Evolutionary conservation across 805 yeast genomes (phyloP).

Genomic region (Zygosaccharomyces pseudorouxii): DNA sequence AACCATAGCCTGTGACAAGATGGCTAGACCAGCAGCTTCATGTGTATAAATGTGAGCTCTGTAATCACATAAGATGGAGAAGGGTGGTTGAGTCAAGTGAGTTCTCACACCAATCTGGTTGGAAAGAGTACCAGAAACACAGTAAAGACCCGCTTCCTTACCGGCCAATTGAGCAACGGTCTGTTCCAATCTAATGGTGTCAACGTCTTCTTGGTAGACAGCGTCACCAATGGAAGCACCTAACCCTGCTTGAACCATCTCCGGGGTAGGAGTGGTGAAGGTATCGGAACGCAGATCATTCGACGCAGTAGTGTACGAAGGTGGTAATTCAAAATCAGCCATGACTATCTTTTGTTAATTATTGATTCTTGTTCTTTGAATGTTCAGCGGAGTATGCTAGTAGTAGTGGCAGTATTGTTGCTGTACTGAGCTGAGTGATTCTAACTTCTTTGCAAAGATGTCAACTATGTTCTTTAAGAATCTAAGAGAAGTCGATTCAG

Average conservation of each 20-base stretch:
- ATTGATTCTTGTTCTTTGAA: background rate
- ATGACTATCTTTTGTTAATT: background rate
- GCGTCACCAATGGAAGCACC: conserved; percentile 72
- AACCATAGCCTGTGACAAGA: conserved; percentile 88
- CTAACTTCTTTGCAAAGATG: background rate
- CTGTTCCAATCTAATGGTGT: conserved; percentile 59
- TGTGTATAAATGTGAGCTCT: conserved; percentile 77
- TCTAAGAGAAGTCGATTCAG: background rate
- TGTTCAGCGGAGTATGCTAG: background rate
- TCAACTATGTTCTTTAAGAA: background rate
- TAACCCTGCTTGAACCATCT: conserved; percentile 60
- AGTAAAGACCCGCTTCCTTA: conserved; percentile 73
- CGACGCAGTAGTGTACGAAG: conserved; percentile 29
- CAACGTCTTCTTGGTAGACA: conserved; percentile 79
- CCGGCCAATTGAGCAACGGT: conserved; percentile 68
- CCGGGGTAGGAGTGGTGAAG: conserved; percentile 77
- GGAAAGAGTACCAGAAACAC: conserved; percentile 86
- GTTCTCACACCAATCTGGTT: conserved; percentile 82
- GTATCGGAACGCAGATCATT: conserved; percentile 75
- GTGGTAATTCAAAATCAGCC: conserved; percentile 26
- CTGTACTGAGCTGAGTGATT: background rate
- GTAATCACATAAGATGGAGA: conserved; percentile 78
- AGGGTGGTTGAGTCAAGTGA: conserved; percentile 66
- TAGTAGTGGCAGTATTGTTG: background rate
- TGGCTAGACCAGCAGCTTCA: conserved; percentile 91